Conservation (phyloP, 1,284 basidiomycete genomes). For the Cryptococcus floricola region DNA sequence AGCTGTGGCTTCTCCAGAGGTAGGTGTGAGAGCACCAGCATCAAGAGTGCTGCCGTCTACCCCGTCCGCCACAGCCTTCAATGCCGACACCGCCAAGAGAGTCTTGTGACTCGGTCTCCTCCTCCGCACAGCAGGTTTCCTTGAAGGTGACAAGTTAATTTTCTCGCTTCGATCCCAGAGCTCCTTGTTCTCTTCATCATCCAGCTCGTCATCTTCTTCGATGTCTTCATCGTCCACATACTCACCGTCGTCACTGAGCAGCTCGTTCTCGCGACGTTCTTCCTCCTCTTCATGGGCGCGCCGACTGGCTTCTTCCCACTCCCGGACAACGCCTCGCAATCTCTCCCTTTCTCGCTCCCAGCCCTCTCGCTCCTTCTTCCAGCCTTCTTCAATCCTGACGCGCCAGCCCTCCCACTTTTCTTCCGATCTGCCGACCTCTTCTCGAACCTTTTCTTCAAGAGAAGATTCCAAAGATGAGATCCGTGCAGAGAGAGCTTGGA, state of each 20-base stretch:
- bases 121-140: slow-evolving; percentile 16
- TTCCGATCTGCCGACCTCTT: slow-evolving; percentile 57
- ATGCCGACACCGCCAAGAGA: slow-evolving; percentile 31
- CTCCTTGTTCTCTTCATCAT: slow-evolving; percentile 10
- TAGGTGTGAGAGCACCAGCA: neutral
- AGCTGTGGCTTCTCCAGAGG: too few species aligned
- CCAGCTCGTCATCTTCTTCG: slow-evolving; percentile 33
- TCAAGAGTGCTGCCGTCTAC: neutral
- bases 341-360: slow-evolving; percentile 78
- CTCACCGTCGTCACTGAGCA: slow-evolving; percentile 26
- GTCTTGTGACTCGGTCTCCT: slow-evolving; percentile 35
- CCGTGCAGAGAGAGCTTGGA: slow-evolving; percentile 64
- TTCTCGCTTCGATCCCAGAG: neutral
- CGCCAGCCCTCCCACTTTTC: slow-evolving; percentile 65
- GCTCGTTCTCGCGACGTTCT: slow-evolving; percentile 7
- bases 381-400: slow-evolving; percentile 64
- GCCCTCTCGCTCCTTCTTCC: slow-evolving; percentile 70
- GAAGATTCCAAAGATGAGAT: slow-evolving; percentile 52
- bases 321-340: slow-evolving; percentile 67
- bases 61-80: slow-evolving; percentile 23
- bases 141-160: slow-evolving; percentile 1
- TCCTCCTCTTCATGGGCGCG: slow-evolving; percentile 49
- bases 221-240: slow-evolving; percentile 32
- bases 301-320: slow-evolving; percentile 67
- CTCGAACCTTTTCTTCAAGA: slow-evolving; percentile 51